phyloP scores from a whole-genome alignment of 805 yeast species.

The Vanderwaltozyma yarrowii region DNA sequence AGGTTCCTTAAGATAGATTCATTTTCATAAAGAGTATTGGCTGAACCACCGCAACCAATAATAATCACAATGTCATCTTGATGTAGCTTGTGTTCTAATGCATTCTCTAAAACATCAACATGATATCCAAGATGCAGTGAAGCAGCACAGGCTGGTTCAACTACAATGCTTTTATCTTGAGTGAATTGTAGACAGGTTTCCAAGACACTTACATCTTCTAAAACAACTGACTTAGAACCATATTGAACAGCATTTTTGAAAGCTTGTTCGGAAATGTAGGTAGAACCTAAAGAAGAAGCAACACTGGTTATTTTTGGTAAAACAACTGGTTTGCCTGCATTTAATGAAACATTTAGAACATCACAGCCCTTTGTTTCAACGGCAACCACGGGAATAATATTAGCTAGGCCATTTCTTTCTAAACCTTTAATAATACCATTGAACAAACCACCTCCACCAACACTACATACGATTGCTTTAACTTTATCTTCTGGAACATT shows the following conservation, averaged over 20 bases:
- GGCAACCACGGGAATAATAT: conserved; percentile 34
- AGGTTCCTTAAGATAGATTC: conserved; percentile 5
- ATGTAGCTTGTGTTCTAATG: conserved; percentile 8
- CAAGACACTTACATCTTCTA: conserved; percentile 48
- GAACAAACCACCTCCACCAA: conserved; percentile 51
- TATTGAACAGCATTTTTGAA: conserved; percentile 35
- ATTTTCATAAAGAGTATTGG: conserved; percentile 27
- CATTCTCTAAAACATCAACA: conserved; percentile 10
- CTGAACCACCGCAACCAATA: conserved; percentile 50
- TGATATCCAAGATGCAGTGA: conserved; percentile 44
- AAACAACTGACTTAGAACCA: conserved; percentile 33
- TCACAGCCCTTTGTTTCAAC: conserved; percentile 59
- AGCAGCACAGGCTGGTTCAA: conserved; percentile 72
- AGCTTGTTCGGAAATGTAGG: conserved; percentile 42
- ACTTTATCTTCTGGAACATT: conserved; percentile 18
- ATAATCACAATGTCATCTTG: conserved; percentile 39
- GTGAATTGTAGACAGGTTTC: conserved; percentile 42
- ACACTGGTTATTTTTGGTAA: conserved; percentile 41
- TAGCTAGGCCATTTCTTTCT: conserved; percentile 25
- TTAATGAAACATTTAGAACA: conserved; percentile 42
- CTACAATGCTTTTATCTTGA: conserved; percentile 39
- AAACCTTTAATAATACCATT: conserved; percentile 42
- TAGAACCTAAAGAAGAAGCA: conserved; percentile 58
- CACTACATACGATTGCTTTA: conserved; percentile 42
- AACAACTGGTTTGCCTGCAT: conserved; percentile 34